Percentiles rank a stretch among this genome's conserved stretches.
These are phyloP conservation scores for Macrotyloma uniflorum DNA, from an alignment of 306 rosid genomes.

Conservation along the genomic window DNA sequence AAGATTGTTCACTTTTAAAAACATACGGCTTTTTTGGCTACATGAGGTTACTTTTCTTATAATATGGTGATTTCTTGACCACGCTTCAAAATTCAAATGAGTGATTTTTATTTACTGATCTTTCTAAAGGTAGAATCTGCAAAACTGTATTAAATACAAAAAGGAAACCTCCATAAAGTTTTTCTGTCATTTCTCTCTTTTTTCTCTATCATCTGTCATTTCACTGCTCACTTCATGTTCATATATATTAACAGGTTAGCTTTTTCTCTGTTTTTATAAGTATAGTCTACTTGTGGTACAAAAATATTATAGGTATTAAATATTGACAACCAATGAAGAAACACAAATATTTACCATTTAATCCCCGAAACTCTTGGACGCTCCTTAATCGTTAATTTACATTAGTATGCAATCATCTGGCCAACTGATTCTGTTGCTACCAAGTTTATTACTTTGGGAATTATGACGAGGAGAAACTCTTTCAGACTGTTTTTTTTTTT, in stretches of 20 bases:
- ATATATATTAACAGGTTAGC: constrained; percentile 8
- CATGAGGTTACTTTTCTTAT: not conserved
- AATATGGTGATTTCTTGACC: not conserved
- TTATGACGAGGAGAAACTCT: constrained; percentile 14
- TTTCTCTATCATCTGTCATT: not conserved
- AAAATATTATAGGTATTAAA: constrained; percentile 3
- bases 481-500: no score
- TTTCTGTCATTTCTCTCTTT: not conserved
- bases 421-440: not conserved
- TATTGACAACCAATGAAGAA: constrained; percentile 1
- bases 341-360: constrained; percentile 22
- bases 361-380: constrained; percentile 20
- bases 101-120: not conserved
- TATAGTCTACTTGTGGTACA: not conserved
- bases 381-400: constrained; percentile 3
- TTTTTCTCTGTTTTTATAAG: not conserved
- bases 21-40: not conserved
- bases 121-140: not conserved
- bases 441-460: constrained; percentile 14
- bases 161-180: not conserved
- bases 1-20: constrained; percentile 29
- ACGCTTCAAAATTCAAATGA: not conserved
- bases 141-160: not conserved
- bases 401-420: constrained; percentile 18
- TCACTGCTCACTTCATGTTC: constrained; percentile 3